Conservation (phyloP, 257 asterid species). For the Solanum clarkiae region DNA sequence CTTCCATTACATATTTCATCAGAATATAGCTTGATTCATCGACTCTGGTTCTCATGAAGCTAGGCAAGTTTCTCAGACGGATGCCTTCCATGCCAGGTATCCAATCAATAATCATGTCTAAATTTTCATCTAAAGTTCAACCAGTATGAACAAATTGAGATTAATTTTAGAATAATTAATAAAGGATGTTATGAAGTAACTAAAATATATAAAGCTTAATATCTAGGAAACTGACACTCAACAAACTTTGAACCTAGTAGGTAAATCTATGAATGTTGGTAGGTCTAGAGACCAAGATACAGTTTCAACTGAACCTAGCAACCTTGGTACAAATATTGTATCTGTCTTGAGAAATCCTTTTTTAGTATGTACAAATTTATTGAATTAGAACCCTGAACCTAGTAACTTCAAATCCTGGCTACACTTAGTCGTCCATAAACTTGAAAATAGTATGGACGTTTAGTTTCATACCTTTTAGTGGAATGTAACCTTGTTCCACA, state of each 20-base stretch:
- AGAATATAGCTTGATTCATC: conserved; percentile 5
- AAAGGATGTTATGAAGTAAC: background rate
- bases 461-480: conserved; percentile 4
- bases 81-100: conserved; percentile 16
- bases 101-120: conserved; percentile 15
- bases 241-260: background rate
- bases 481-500: background rate
- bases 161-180: background rate
- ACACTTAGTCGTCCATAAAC: background rate
- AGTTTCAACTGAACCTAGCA: no score
- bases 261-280: background rate
- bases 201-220: background rate
- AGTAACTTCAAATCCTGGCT: no score
- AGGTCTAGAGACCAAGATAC: no score
- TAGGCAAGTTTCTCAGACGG: conserved; percentile 13
- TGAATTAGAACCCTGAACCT: no score
- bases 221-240: background rate
- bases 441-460: background rate
- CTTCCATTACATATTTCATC: background rate
- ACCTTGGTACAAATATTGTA: no score
- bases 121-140: conserved; percentile 7
- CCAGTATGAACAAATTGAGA: background rate
- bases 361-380: no score
- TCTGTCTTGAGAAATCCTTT: no score
- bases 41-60: conserved; percentile 9